Evolutionary conservation across 169 alveolate genomes (phyloP).

Genomic region (Amoebophrya sp.): DNA sequence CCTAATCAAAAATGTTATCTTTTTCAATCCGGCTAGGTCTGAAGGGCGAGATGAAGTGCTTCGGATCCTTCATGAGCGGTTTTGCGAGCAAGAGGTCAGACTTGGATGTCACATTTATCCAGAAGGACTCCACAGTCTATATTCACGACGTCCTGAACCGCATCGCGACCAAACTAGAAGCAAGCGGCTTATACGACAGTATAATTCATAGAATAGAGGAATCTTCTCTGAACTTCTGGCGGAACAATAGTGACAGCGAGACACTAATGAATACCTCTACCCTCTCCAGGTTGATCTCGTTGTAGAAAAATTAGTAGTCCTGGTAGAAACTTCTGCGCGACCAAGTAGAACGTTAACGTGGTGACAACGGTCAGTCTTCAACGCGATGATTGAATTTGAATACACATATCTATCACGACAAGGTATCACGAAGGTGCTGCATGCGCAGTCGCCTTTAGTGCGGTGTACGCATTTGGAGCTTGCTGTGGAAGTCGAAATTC

Average conservation of each 20-base stretch:
- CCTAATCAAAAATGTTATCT: no score
- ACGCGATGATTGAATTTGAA: no score
- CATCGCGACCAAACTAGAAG: background rate
- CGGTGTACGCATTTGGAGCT: background rate
- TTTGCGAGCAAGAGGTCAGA: background rate
- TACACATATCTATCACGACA: background rate
- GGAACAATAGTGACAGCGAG: no score
- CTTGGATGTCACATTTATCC: background rate
- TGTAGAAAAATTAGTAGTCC: no score
- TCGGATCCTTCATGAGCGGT: background rate
- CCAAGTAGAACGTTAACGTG: no score
- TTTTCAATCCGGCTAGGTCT: background rate
- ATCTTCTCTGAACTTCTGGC: no score
- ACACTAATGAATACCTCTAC: no score
- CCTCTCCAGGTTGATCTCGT: no score
- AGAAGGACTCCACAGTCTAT: background rate
- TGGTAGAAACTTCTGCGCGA: no score
- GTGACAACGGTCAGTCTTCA: no score
- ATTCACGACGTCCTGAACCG: background rate
- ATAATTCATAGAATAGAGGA: no score
- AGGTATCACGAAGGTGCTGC: background rate
- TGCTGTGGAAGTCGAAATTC: background rate
- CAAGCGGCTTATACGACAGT: background rate
- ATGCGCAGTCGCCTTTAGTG: background rate
- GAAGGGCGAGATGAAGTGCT: background rate